phyloP scores from a whole-genome alignment of 2,329 filamentous ascomycete genomes.

The Cercospora sp. region DNA sequence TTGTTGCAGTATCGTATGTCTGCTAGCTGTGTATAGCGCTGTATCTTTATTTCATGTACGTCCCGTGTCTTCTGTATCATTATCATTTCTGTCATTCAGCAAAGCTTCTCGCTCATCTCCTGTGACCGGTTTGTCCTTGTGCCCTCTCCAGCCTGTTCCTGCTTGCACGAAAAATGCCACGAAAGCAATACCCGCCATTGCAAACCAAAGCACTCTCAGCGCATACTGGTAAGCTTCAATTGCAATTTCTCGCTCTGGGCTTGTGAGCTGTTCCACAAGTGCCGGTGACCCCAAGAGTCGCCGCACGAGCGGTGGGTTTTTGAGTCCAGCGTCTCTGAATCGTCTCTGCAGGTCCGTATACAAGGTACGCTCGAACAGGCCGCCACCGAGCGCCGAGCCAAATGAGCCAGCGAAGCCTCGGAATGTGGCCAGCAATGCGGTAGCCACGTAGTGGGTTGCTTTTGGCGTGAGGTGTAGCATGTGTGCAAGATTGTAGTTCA shows the following conservation, averaged over 20 bases:
- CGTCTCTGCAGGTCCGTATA: conserved; percentile 56
- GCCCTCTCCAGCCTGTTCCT: conserved; percentile 55
- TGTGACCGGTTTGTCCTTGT: not conserved
- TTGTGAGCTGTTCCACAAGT: conserved; percentile 52
- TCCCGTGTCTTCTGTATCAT: not conserved
- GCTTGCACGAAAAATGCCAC: conserved; percentile 57
- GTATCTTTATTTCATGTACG: not conserved
- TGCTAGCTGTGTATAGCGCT: not conserved
- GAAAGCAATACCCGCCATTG: conserved; percentile 52
- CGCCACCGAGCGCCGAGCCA: conserved; percentile 75
- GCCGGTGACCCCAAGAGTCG: conserved; percentile 60
- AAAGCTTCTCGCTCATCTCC: not conserved
- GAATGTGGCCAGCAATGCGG: conserved; percentile 75
- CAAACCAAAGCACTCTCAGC: conserved; percentile 55
- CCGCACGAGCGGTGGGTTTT: conserved; percentile 51
- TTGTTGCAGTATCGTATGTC: not conserved
- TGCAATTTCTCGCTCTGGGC: conserved; percentile 54
- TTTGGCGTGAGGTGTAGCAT: conserved; percentile 69
- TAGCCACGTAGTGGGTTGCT: conserved; percentile 71
- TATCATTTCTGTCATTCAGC: not conserved
- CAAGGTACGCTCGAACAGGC: conserved; percentile 67
- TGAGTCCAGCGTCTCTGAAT: conserved; percentile 52
- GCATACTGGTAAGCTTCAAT: conserved; percentile 56
- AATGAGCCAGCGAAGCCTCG: conserved; percentile 80
- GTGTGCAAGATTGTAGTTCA: conserved; percentile 82